A percentile compares a stretch with the other conserved stretches of the same genome.
Evolutionary conservation across 805 yeast genomes (phyloP).

Genomic region (Candida berthetii): DNA sequence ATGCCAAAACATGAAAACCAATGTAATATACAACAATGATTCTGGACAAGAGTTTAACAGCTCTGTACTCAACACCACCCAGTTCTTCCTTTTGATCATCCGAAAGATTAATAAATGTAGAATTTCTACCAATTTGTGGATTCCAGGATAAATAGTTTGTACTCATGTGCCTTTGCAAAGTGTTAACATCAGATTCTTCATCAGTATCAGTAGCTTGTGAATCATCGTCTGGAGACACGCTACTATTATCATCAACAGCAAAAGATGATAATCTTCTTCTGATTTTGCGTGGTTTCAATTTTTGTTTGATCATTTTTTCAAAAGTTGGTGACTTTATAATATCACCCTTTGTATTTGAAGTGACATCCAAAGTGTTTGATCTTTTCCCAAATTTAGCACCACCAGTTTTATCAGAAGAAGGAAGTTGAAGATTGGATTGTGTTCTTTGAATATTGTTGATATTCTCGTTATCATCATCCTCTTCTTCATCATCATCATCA

Average conservation of each 20-base stretch:
- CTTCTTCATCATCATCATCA: constrained; percentile 14
- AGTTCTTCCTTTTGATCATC: constrained; percentile 86
- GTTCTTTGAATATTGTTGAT: constrained; percentile 13
- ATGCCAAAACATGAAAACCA: constrained; percentile 62
- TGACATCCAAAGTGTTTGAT: constrained; percentile 42
- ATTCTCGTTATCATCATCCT: constrained; percentile 20
- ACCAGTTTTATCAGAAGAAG: constrained; percentile 28
- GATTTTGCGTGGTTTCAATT: constrained; percentile 20
- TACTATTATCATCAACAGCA: constrained; percentile 5
- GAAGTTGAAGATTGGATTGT: constrained; percentile 27
- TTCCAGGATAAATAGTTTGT: constrained; percentile 78
- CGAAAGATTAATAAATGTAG: constrained; percentile 78
- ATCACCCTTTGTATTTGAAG: constrained; percentile 13
- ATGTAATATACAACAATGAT: constrained; percentile 63
- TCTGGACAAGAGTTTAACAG: constrained; percentile 68
- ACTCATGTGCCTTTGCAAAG: constrained; percentile 33
- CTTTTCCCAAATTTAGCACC: constrained; percentile 33
- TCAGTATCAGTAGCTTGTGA: constrained; percentile 14
- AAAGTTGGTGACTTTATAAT: constrained; percentile 40
- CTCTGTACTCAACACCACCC: constrained; percentile 96
- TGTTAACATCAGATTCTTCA: constrained; percentile 28
- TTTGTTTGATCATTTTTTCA: constrained; percentile 32
- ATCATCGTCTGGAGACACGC: constrained; percentile 2
- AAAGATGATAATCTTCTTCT: constrained; percentile 9
- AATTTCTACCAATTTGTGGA: constrained; percentile 90